These are phyloP conservation scores for Tolypocladium amazonense DNA, from an alignment of 2,329 filamentous ascomycete genomes.

Conservation along the genomic window DNA sequence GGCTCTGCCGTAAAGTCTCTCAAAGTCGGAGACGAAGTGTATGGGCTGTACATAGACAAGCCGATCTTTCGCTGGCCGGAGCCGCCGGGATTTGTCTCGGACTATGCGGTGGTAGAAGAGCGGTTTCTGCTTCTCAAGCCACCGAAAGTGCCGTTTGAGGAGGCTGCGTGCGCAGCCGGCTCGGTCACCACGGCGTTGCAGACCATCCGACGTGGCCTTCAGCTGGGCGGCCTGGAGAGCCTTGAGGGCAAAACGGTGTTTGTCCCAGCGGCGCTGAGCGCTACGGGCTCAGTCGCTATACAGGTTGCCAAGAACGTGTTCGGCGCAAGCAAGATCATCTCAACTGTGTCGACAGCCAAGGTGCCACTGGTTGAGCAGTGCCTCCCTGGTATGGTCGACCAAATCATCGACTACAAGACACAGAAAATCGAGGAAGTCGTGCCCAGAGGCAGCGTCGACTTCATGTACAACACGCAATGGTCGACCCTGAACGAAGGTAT, in stretches of 20 bases:
- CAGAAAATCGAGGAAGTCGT: constrained; percentile 25
- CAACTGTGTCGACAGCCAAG: constrained; percentile 42
- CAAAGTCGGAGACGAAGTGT: constrained; percentile 26
- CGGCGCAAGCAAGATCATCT: constrained; percentile 33
- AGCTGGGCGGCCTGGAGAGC: constrained; percentile 20
- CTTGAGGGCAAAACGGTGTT: constrained; percentile 41
- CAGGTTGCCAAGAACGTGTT: constrained; percentile 42
- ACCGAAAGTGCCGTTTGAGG: constrained; percentile 19
- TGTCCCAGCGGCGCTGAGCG: constrained; percentile 38
- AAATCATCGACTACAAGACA: constrained; percentile 40
- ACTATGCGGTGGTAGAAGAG: constrained; percentile 28
- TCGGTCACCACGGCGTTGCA: constrained; percentile 33
- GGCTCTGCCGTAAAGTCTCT: constrained; percentile 16
- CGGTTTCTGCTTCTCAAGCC: constrained; percentile 23
- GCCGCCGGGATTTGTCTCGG: constrained; percentile 23
- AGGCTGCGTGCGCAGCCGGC: constrained; percentile 24
- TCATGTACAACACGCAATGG: constrained; percentile 38
- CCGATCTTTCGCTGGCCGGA: constrained; percentile 19
- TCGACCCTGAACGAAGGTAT: constrained; percentile 25
- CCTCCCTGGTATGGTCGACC: constrained; percentile 33
- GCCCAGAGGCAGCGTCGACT: constrained; percentile 32
- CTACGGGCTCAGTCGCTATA: constrained; percentile 31
- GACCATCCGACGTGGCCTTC: constrained; percentile 26
- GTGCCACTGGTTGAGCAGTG: constrained; percentile 29
- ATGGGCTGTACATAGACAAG: constrained; percentile 24